Evolutionary conservation across 2,329 filamentous ascomycete genomes (phyloP).

Genomic region (Fusarium mundagurra): DNA sequence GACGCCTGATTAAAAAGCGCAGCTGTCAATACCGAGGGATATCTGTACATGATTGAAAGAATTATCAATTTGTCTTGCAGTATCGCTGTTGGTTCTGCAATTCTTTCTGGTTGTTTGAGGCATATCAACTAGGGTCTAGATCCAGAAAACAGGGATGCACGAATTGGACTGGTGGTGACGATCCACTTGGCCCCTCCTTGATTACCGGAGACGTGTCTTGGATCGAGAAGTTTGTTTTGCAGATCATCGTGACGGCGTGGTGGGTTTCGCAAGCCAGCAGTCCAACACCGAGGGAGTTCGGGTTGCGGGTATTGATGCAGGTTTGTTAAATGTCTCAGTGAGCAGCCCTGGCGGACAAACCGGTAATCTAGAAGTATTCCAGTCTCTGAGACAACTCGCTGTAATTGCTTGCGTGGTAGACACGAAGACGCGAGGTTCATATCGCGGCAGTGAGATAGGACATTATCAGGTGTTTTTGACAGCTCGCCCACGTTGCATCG

Average conservation of each 20-base stretch:
- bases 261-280: background rate
- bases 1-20: conserved; percentile 4
- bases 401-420: background rate
- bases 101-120: conserved; percentile 9
- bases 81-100: background rate
- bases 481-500: background rate
- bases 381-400: background rate
- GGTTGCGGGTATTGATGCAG: background rate
- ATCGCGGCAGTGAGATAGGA: background rate
- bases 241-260: conserved; percentile 8
- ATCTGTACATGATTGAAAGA: background rate
- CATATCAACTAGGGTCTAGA: conserved; percentile 1
- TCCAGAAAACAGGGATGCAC: conserved; percentile 14
- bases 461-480: background rate
- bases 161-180: background rate
- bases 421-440: background rate
- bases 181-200: background rate
- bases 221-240: background rate
- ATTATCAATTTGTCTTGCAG: background rate
- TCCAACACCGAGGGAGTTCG: background rate
- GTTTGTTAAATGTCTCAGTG: conserved; percentile 8
- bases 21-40: background rate
- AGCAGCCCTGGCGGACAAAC: background rate
- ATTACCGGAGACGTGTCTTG: background rate
- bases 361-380: background rate